These are phyloP conservation scores for Fusarium sp. DNA, from an alignment of 2,329 filamentous ascomycete genomes.

Conservation along the genomic window DNA sequence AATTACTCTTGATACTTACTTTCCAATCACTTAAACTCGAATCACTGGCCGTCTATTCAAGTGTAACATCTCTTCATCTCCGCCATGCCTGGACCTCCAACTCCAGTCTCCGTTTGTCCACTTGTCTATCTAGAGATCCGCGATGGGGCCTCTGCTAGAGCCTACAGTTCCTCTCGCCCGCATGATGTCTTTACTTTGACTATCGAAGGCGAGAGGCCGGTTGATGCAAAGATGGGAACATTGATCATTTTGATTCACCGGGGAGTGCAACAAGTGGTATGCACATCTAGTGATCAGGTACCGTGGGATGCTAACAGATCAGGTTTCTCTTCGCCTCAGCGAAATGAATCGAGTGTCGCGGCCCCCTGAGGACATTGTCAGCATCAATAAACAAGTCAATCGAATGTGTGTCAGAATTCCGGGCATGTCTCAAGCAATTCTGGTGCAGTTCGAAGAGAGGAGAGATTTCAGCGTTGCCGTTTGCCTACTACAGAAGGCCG, in stretches of 20 bases:
- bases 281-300: background rate
- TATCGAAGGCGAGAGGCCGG: slow-evolving; percentile 46
- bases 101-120: slow-evolving; percentile 51
- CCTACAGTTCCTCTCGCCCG: slow-evolving; percentile 42
- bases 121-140: slow-evolving; percentile 51
- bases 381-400: slow-evolving; percentile 35
- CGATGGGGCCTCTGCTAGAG: slow-evolving; percentile 35
- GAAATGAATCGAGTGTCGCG: slow-evolving; percentile 41
- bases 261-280: slow-evolving; percentile 47
- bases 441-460: slow-evolving; percentile 48
- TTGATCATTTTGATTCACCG: slow-evolving; percentile 49
- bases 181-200: slow-evolving; percentile 47
- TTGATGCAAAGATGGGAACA: slow-evolving; percentile 22
- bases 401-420: slow-evolving; percentile 48
- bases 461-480: slow-evolving; percentile 53
- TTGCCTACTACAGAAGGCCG: slow-evolving; percentile 51
- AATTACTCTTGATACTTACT: background rate
- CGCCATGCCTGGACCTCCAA: slow-evolving; percentile 48
- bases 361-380: slow-evolving; percentile 36
- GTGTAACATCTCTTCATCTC: background rate
- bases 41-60: background rate
- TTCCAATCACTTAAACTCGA: background rate
- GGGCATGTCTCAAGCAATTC: slow-evolving; percentile 45
- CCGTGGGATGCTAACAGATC: slow-evolving; percentile 3
- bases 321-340: slow-evolving; percentile 52